Base-by-base conservation (phyloP, 768 basidiomycete species). In the Pleurotus tuber-regium region DNA sequence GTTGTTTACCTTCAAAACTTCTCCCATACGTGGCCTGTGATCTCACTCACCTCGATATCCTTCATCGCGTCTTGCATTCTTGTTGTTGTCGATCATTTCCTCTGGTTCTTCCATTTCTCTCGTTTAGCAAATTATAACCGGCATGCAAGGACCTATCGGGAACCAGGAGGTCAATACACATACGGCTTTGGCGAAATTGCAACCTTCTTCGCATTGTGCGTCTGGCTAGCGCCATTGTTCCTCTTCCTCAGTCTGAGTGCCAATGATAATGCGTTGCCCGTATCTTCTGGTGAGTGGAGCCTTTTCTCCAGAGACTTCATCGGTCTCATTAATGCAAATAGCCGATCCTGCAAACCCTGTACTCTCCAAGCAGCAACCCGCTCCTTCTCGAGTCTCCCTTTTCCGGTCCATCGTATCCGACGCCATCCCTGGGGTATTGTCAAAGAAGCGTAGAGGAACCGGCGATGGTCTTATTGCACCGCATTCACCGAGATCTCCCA, bases 81-180 rank as follows among this genome's bases (percentile, higher is more conserved):
- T 50, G 96, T 97, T 57, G 79, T 99, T 51, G 66, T 73, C 1
- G 92, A 98, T 71, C 97, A 98, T 68, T 98, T 98, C 64, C 66
- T 92, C 33, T 98, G 95, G 92, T 99, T 99, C 75, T 92, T 90
- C 71, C 80, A 98, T 70, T 98, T 98, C 67, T 83, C 94, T 36
- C 79, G 72, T 24, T 59, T 86, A 7, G 81, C 86, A 8, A 83
- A 82, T 51, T 80, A 86, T 29, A 80, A 85, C 12, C 73, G 83
- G 52, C 80, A 81, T 28, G 64, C 68, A 28, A 73, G 75, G 31
- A 68, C 71, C 24, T 82, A 83, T 61, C 73, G 79, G 43, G 70
- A 66, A 12, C 58, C 63, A 24, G 60, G 46, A 18, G 25, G 26
- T 14, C 33, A 41, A 16, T 51, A 48, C 21, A 6, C 39, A 35